A percentile compares a stretch with the other conserved stretches of the same genome.
These are phyloP conservation scores for Xylaria polymorpha DNA, from an alignment of 2,329 filamentous ascomycete species.

Conservation along the genomic window DNA sequence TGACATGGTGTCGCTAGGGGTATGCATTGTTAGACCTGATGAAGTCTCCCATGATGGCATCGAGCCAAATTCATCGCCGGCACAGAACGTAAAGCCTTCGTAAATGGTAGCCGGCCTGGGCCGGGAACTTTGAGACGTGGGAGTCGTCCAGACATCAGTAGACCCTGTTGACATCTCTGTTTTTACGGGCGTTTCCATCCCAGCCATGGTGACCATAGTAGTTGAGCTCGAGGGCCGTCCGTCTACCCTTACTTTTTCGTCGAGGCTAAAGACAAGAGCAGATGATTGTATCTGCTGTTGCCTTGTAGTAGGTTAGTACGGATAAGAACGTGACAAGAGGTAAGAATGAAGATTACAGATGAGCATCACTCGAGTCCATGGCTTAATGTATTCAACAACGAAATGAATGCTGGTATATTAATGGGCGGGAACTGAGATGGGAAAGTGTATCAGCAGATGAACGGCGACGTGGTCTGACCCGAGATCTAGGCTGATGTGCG, in stretches of 20 bases:
- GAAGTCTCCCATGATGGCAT: slow-evolving; percentile 68
- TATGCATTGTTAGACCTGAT: slow-evolving; percentile 62
- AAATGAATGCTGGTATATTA: slow-evolving; percentile 53
- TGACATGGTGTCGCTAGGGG: slow-evolving; percentile 63
- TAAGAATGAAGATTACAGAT: slow-evolving; percentile 59
- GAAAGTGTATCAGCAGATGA: slow-evolving; percentile 54
- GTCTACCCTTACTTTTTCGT: slow-evolving; percentile 61
- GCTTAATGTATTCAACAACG: slow-evolving; percentile 51
- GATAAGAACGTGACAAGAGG: slow-evolving; percentile 31
- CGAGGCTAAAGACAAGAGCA: slow-evolving; percentile 62
- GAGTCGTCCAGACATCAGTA: slow-evolving; percentile 66
- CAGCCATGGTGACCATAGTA: slow-evolving; percentile 62
- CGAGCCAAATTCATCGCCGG: slow-evolving; percentile 64
- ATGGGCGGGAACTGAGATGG: slow-evolving; percentile 52
- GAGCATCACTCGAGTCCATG: slow-evolving; percentile 65
- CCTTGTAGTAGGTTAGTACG: slow-evolving; percentile 56
- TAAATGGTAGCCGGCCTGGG: slow-evolving; percentile 70
- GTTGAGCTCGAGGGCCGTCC: slow-evolving; percentile 56
- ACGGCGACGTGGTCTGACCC: slow-evolving; percentile 50
- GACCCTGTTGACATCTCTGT: slow-evolving; percentile 60
- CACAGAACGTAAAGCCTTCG: slow-evolving; percentile 70
- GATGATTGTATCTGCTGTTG: slow-evolving; percentile 62
- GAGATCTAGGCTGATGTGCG: slow-evolving; percentile 42
- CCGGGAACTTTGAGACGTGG: slow-evolving; percentile 62
- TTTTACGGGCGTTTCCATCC: slow-evolving; percentile 61